A percentile compares a stretch with the other conserved stretches of the same genome.
Conservation (phyloP, 371 early-diverging fungal genomes). For the Haplosporangium sp. region DNA sequence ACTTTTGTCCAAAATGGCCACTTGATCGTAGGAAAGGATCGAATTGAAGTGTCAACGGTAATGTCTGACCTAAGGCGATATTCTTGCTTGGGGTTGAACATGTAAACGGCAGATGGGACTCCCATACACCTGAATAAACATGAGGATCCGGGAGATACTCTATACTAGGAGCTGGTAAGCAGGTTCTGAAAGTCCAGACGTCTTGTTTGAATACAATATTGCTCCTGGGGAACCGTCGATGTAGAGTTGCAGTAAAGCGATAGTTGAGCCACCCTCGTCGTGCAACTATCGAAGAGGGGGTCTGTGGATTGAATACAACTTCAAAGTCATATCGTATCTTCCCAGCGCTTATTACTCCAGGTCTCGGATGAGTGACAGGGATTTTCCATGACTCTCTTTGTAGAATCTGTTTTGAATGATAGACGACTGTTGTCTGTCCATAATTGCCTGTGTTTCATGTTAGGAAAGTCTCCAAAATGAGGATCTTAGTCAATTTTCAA, state of each 20-base stretch:
- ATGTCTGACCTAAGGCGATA: slow-evolving; percentile 22
- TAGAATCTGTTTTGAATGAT: slow-evolving; percentile 29
- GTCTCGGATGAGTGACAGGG: slow-evolving; percentile 11
- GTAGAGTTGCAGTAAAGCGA: slow-evolving; percentile 30
- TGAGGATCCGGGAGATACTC: slow-evolving; percentile 20
- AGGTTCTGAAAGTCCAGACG: slow-evolving; percentile 36
- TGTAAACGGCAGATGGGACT: slow-evolving; percentile 26
- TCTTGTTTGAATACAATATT: slow-evolving; percentile 37
- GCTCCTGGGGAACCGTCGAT: slow-evolving; percentile 24
- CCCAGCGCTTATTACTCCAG: slow-evolving; percentile 33
- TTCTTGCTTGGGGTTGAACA: slow-evolving; percentile 29
- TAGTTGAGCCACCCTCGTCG: slow-evolving; percentile 39
- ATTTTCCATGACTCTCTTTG: slow-evolving; percentile 19
- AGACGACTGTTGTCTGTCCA: slow-evolving; percentile 16
- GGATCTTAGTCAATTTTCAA: background rate
- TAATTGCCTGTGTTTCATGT: slow-evolving; percentile 3
- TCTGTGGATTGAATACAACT: slow-evolving; percentile 9
- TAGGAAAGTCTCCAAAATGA: background rate
- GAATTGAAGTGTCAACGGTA: slow-evolving; percentile 34
- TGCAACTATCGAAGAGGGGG: slow-evolving; percentile 37
- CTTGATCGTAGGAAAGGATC: slow-evolving; percentile 34
- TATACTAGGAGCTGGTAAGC: slow-evolving; percentile 18
- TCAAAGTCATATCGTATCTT: slow-evolving; percentile 32
- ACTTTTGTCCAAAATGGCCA: slow-evolving; percentile 31
- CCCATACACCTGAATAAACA: slow-evolving; percentile 27